A percentile compares a stretch with the other conserved stretches of the same genome.
Evolutionary conservation across 139 green algal species (phyloP).

Genomic region (Coccomyxa sp.): DNA sequence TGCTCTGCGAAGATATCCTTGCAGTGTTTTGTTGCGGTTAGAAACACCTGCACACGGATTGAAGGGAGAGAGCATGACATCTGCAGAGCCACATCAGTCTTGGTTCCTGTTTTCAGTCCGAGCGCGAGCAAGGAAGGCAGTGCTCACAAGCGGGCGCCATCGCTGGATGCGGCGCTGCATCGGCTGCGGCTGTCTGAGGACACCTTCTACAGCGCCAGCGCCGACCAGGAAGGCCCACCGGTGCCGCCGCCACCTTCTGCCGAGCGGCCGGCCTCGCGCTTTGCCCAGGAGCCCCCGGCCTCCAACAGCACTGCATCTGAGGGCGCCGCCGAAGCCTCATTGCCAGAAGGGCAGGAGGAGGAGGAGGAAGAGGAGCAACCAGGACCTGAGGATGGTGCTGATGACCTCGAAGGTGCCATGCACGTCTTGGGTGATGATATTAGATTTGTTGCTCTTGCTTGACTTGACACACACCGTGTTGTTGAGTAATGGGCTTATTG

Average conservation of each 20-base stretch:
- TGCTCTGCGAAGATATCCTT: background rate
- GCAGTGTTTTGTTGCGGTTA: background rate
- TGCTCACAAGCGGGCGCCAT: background rate
- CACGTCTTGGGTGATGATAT: no score
- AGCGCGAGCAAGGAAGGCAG: background rate
- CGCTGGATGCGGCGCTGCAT: background rate
- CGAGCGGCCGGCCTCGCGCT: background rate
- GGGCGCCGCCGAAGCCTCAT: background rate
- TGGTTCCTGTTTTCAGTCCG: background rate
- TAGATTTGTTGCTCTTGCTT: no score
- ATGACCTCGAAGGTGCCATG: no score
- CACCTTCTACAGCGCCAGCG: background rate
- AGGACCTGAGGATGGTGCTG: background rate
- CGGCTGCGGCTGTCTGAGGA: background rate
- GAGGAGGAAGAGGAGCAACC: background rate
- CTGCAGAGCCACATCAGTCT: background rate
- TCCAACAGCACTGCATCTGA: background rate
- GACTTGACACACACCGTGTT: no score
- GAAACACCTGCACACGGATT: background rate
- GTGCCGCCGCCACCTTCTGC: background rate
- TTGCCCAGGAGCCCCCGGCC: background rate
- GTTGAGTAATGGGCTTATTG: no score
- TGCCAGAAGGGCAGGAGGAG: background rate
- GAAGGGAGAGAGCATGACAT: no score
- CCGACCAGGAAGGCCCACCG: background rate